Conservation (phyloP, 225 moss, liverwort and hornwort species). For the Thuidium tamariscinum region DNA sequence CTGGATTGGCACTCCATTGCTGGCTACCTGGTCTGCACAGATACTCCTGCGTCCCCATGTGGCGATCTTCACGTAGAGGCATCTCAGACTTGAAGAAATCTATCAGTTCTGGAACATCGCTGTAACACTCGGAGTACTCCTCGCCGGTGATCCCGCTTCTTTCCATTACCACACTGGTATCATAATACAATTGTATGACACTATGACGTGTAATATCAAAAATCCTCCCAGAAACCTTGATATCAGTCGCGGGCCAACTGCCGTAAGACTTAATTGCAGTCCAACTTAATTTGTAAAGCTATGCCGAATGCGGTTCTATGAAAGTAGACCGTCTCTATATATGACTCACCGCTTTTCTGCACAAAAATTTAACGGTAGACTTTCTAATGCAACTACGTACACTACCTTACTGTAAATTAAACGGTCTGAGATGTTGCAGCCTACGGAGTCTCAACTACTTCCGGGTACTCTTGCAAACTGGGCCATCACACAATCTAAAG, state of each 20-base stretch:
- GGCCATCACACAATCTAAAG: neutral
- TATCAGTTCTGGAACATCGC: neutral
- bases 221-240: neutral
- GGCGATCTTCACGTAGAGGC: neutral
- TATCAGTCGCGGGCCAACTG: neutral
- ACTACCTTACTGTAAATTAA: neutral
- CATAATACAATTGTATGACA: neutral
- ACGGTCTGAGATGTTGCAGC: neutral
- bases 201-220: neutral
- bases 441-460: neutral
- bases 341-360: neutral
- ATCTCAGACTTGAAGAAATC: slow-evolving; percentile 17
- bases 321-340: neutral
- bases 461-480: neutral
- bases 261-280: neutral
- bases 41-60: neutral
- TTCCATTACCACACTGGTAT: neutral
- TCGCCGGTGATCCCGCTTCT: neutral
- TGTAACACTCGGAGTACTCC: neutral
- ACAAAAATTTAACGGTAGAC: neutral
- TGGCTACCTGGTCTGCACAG: neutral
- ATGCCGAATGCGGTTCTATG: neutral
- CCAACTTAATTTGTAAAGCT: neutral
- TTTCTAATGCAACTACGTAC: neutral
- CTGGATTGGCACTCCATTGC: neutral